These are phyloP conservation scores for Talaromyces borbonicus DNA, from an alignment of 495 filamentous ascomycete species.

Conservation along the genomic window DNA sequence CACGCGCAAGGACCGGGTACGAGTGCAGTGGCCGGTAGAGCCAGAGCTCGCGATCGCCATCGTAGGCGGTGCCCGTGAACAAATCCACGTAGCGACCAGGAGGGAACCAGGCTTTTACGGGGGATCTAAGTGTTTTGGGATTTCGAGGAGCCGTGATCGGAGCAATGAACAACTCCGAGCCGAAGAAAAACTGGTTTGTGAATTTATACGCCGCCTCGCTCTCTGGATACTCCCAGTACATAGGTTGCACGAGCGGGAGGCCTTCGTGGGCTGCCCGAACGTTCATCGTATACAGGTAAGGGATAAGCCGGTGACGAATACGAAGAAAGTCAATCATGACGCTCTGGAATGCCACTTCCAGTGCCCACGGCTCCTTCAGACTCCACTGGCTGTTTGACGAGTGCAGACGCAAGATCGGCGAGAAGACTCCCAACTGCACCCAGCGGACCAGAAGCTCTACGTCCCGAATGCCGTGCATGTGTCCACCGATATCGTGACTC, in stretches of 20 bases:
- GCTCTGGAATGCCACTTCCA: constrained; percentile 21
- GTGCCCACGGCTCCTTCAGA: constrained; percentile 50
- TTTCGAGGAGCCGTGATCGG: constrained; percentile 41
- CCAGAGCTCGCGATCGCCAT: constrained; percentile 36
- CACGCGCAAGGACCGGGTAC: constrained; percentile 41
- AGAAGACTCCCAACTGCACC: constrained; percentile 49
- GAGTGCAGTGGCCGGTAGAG: constrained; percentile 31
- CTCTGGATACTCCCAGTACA: constrained; percentile 49
- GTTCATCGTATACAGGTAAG: constrained; percentile 50
- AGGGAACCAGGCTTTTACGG: constrained; percentile 42
- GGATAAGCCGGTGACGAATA: constrained; percentile 43
- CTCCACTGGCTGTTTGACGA: constrained; percentile 42
- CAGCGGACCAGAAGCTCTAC: constrained; percentile 47
- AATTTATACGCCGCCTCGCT: constrained; percentile 37
- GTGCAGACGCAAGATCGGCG: constrained; percentile 48
- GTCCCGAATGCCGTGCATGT: constrained; percentile 38
- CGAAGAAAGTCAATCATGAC: constrained; percentile 38
- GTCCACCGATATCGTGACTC: constrained; percentile 56
- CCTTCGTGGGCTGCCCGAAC: constrained; percentile 27
- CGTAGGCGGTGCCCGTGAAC: constrained; percentile 40
- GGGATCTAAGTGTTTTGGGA: constrained; percentile 23
- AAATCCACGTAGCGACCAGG: constrained; percentile 38
- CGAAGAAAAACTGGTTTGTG: constrained; percentile 46
- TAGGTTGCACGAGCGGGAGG: constrained; percentile 43
- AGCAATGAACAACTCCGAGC: constrained; percentile 39